A percentile compares a stretch with the other conserved stretches of the same genome.
Conservation (phyloP, 2,329 filamentous ascomycete species). For the Ceratocystiopsis brevicomis region DNA sequence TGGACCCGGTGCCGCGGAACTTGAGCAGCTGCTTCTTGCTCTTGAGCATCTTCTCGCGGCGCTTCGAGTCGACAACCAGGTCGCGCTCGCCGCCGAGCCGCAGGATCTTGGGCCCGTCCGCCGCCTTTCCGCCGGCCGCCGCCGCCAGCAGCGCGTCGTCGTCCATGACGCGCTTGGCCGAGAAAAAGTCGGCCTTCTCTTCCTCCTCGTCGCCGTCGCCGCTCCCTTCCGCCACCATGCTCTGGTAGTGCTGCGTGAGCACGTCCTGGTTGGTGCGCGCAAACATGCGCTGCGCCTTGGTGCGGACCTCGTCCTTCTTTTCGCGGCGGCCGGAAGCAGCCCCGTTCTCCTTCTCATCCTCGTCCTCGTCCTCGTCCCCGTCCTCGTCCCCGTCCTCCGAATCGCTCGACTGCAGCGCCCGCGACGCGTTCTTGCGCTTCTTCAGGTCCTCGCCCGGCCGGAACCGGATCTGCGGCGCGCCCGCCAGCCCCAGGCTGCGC, state of each 20-base stretch:
- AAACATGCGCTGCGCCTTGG: constrained; percentile 97
- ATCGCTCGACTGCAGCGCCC: constrained; percentile 44
- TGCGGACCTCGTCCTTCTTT: constrained; percentile 58
- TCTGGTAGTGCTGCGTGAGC: constrained; percentile 80
- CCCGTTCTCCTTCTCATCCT: too few relatives aligned
- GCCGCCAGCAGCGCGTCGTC: constrained; percentile 43
- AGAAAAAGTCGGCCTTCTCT: constrained; percentile 51
- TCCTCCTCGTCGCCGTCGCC: background rate
- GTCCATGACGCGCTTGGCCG: constrained; percentile 71
- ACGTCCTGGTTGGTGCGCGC: constrained; percentile 92
- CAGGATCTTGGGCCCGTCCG: constrained; percentile 34
- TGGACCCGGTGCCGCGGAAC: constrained; percentile 69
- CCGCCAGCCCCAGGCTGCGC: constrained; percentile 68
- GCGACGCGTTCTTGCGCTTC: constrained; percentile 67
- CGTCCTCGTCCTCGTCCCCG: constrained; percentile 18
- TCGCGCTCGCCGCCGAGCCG: constrained; percentile 44
- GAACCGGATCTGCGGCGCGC: constrained; percentile 84
- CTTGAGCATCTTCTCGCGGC: constrained; percentile 82
- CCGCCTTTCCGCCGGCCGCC: constrained; percentile 19
- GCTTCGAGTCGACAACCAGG: constrained; percentile 79
- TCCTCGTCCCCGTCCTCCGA: constrained; percentile 32
- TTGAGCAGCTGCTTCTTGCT: constrained; percentile 90
- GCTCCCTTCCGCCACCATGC: constrained; percentile 44
- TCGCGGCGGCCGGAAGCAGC: too few relatives aligned
- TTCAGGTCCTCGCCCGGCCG: constrained; percentile 79